These are phyloP conservation scores for Entoloma clypeatum DNA, from an alignment of 1,284 basidiomycete genomes.

Conservation along the genomic window DNA sequence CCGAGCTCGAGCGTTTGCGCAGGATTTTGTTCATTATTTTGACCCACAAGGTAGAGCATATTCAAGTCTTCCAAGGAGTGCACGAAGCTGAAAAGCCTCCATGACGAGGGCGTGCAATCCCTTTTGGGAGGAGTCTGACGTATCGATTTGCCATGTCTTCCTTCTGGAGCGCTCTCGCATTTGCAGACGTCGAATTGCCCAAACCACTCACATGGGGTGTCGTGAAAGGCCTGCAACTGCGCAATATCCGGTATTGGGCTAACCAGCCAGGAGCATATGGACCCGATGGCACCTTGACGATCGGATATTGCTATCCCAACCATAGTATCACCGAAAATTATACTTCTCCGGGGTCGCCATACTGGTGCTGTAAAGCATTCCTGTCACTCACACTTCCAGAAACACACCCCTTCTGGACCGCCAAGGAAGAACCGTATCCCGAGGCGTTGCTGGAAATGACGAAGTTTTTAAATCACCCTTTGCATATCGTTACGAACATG, in stretches of 20 bases:
- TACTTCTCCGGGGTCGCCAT: constrained; percentile 77
- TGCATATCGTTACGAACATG: constrained; percentile 63
- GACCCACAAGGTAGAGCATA: constrained; percentile 55
- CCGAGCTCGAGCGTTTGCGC: constrained; percentile 59
- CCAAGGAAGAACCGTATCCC: constrained; percentile 62
- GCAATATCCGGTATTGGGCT: constrained; percentile 71
- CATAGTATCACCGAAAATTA: constrained; percentile 78
- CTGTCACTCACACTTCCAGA: constrained; percentile 61
- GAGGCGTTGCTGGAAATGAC: constrained; percentile 38
- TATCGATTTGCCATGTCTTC: constrained; percentile 79
- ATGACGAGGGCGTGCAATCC: constrained; percentile 60
- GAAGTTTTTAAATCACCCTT: constrained; percentile 54
- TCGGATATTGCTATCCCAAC: constrained; percentile 73
- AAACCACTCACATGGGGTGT: constrained; percentile 71
- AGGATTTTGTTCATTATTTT: constrained; percentile 75
- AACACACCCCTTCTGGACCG: constrained; percentile 69
- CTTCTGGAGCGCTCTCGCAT: constrained; percentile 72
- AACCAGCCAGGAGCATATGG: constrained; percentile 58
- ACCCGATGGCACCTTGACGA: constrained; percentile 66
- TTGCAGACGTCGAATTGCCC: constrained; percentile 65
- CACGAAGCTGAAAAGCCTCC: neutral
- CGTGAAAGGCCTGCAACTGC: constrained; percentile 68
- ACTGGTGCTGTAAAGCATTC: constrained; percentile 82
- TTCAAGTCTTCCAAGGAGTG: neutral
- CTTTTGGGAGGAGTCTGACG: constrained; percentile 73